A percentile compares a stretch with the other conserved stretches of the same genome.
phyloP scores from a whole-genome alignment of 75 land plant species.

The Pinus albicaulis region DNA sequence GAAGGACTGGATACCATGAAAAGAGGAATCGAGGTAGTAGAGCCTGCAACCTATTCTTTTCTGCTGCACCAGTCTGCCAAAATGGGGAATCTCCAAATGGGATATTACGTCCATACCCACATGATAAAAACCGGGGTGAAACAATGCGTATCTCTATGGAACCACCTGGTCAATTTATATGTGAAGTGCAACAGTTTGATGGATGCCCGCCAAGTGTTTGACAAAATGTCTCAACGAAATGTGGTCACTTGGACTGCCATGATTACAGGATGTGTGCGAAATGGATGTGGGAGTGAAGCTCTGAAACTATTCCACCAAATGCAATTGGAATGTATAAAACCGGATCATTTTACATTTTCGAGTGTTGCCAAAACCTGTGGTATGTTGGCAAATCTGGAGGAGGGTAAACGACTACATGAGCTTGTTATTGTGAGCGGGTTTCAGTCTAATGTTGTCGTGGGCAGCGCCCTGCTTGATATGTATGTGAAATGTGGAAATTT shows the following conservation, averaged over 20 bases:
- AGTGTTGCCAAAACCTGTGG: slow-evolving; percentile 46
- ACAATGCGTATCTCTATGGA: slow-evolving; percentile 34
- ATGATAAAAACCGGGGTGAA: slow-evolving; percentile 16
- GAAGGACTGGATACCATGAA: background rate
- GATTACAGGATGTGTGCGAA: slow-evolving; percentile 28
- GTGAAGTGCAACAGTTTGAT: slow-evolving; percentile 32
- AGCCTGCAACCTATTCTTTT: background rate
- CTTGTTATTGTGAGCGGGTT: background rate
- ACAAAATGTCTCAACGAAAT: slow-evolving; percentile 48
- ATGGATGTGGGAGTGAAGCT: slow-evolving; percentile 25
- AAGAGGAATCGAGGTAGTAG: background rate
- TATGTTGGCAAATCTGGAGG: slow-evolving; percentile 16
- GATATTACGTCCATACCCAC: slow-evolving; percentile 29
- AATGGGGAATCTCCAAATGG: slow-evolving; percentile 7
- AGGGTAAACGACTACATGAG: slow-evolving; percentile 40
- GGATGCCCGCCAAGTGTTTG: slow-evolving; percentile 25
- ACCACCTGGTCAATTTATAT: slow-evolving; percentile 33
- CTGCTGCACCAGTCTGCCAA: background rate
- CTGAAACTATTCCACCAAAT: slow-evolving; percentile 29
- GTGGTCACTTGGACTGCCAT: slow-evolving; percentile 65
- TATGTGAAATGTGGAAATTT: slow-evolving; percentile 57
- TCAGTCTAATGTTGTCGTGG: slow-evolving; percentile 22
- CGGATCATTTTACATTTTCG: slow-evolving; percentile 42
- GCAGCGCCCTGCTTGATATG: slow-evolving; percentile 48
- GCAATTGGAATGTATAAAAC: slow-evolving; percentile 14